Conservation (phyloP, 2,329 filamentous ascomycete species). For the Ceratocystis destructans region DNA sequence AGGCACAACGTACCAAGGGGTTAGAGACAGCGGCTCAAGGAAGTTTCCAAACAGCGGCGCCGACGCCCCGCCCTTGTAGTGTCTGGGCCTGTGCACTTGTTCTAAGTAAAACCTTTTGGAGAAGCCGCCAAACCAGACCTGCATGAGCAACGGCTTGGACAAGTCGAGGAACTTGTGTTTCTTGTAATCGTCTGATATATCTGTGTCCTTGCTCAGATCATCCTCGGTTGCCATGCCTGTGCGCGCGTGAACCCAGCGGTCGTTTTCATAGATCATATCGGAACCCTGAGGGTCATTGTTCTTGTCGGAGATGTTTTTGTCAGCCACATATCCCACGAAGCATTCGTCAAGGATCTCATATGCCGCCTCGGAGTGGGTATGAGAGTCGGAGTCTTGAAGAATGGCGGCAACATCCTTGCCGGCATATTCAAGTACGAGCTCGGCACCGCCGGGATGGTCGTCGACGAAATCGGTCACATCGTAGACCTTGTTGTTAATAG, state of each 20-base stretch:
- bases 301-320: constrained; percentile 22
- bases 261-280: constrained; percentile 22
- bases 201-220: constrained; percentile 77
- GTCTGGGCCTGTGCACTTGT: constrained; percentile 86
- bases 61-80: constrained; percentile 86
- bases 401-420: constrained; percentile 44
- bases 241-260: constrained; percentile 36
- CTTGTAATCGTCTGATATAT: constrained; percentile 61
- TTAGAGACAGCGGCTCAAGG: constrained; percentile 91
- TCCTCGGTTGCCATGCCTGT: constrained; percentile 86
- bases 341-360: constrained; percentile 36
- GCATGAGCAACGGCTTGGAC: constrained; percentile 66
- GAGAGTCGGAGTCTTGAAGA: constrained; percentile 45
- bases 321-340: constrained; percentile 19
- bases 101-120: constrained; percentile 92
- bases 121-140: constrained; percentile 81
- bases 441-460: constrained; percentile 78
- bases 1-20: constrained; percentile 86
- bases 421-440: constrained; percentile 77
- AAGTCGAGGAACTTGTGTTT: constrained; percentile 90
- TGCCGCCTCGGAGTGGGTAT: constrained; percentile 74
- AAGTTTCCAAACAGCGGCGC: constrained; percentile 96
- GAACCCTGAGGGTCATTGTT: constrained; percentile 23
- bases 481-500: constrained; percentile 78
- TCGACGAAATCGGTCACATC: constrained; percentile 86